phyloP scores from a whole-genome alignment of 2,329 filamentous ascomycete species.

The Monosporascus sp. region DNA sequence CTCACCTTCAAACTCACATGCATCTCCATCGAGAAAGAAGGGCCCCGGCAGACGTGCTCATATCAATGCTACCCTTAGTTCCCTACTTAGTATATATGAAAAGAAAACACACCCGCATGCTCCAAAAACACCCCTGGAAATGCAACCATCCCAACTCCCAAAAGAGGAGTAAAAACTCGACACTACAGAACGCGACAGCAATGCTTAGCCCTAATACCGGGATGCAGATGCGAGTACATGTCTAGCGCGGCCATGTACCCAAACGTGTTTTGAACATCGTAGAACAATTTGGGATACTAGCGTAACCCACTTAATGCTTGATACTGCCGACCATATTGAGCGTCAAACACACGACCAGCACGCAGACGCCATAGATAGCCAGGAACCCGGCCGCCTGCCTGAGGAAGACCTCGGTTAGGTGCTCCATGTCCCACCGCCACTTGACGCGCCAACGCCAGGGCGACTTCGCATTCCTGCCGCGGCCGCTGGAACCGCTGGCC shows the following conservation, averaged over 20 bases:
- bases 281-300: not conserved
- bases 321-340: slow-evolving; percentile 79
- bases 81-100: no score
- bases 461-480: slow-evolving; percentile 30
- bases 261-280: no score
- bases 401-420: slow-evolving; percentile 60
- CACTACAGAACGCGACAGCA: no score
- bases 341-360: slow-evolving; percentile 83
- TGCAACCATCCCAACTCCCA: no score
- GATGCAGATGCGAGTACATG: not conserved
- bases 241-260: not conserved
- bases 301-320: slow-evolving; percentile 42
- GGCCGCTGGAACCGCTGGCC: slow-evolving; percentile 29
- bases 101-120: no score
- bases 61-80: no score
- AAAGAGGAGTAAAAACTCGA: no score
- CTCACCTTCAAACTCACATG: no score
- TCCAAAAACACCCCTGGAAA: no score
- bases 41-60: no score
- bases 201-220: no score
- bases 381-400: slow-evolving; percentile 70
- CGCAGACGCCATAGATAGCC: slow-evolving; percentile 74
- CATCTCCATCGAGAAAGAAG: no score
- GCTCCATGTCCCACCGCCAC: slow-evolving; percentile 56
- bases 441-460: slow-evolving; percentile 49